phyloP scores from a whole-genome alignment of 164 flowering plant genomes.

The Sedum album region DNA sequence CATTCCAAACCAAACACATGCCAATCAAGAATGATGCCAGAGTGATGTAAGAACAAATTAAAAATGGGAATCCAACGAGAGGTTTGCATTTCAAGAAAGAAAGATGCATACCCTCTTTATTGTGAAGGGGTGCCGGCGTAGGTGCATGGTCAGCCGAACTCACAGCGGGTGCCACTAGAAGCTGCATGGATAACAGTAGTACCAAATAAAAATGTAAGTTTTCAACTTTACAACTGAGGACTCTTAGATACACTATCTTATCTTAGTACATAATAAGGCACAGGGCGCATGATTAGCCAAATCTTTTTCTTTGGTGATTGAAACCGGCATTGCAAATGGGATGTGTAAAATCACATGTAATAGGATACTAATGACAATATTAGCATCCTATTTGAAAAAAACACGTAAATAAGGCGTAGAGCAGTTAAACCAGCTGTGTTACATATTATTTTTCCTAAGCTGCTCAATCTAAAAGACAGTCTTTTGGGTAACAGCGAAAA shows the following conservation, averaged over 20 bases:
- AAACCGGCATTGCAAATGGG: background rate
- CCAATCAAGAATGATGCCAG: background rate
- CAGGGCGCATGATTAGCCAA: background rate
- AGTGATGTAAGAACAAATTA: background rate
- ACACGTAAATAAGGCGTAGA: no score
- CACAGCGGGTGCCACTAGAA: constrained; percentile 25
- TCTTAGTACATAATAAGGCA: background rate
- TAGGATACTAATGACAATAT: background rate
- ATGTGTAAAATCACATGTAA: background rate
- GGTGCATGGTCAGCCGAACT: constrained; percentile 21
- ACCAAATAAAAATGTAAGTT: background rate
- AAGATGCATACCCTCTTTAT: constrained; percentile 39
- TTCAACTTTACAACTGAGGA: background rate
- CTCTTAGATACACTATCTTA: background rate
- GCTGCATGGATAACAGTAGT: constrained; percentile 17
- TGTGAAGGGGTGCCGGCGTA: constrained; percentile 41
- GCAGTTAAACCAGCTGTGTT: no score
- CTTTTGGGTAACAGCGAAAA: no score
- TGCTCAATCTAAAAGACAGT: no score
- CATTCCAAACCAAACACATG: background rate
- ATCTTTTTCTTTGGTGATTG: background rate
- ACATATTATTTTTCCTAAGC: no score
- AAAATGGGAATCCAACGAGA: background rate
- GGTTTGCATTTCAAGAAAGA: background rate
- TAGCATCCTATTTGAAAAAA: no score